Percentiles rank a stretch among this genome's conserved stretches.
These are phyloP conservation scores for Paracoccidioides brasiliensis DNA, from an alignment of 2,329 filamentous ascomycete species.

Conservation along the genomic window DNA sequence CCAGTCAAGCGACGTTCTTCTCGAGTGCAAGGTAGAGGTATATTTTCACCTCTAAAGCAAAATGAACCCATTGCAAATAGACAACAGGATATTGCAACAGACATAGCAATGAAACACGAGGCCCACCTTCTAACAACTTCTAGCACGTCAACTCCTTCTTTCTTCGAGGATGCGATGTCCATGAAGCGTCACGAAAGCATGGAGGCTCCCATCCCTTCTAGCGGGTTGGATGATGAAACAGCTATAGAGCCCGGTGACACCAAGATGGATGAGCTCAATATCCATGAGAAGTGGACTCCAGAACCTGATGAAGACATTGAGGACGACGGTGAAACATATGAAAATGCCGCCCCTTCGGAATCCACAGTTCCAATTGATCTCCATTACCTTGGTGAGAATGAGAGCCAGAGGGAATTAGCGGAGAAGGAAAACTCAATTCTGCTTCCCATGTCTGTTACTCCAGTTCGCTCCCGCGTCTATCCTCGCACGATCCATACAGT, in stretches of 20 bases:
- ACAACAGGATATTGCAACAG: background rate
- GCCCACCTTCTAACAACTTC: slow-evolving; percentile 1
- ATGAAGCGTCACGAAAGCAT: slow-evolving; percentile 26
- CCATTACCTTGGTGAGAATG: slow-evolving; percentile 14
- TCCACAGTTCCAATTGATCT: slow-evolving; percentile 13
- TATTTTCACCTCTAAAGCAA: slow-evolving; percentile 20
- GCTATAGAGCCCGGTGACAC: slow-evolving; percentile 16
- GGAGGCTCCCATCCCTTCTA: slow-evolving; percentile 21
- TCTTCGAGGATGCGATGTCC: slow-evolving; percentile 51
- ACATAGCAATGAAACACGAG: slow-evolving; percentile 1
- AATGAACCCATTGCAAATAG: background rate
- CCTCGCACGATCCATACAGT: slow-evolving; percentile 54
- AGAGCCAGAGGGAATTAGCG: slow-evolving; percentile 11
- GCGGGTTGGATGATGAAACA: slow-evolving; percentile 19
- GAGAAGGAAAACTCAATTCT: slow-evolving; percentile 11
- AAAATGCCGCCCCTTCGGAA: slow-evolving; percentile 37
- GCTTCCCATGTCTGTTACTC: slow-evolving; percentile 39
- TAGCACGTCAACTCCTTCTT: slow-evolving; percentile 31
- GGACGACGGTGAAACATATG: slow-evolving; percentile 43
- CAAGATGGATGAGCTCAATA: slow-evolving; percentile 1
- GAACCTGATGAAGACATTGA: slow-evolving; percentile 6
- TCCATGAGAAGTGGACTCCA: slow-evolving; percentile 8
- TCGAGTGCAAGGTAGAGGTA: slow-evolving; percentile 18
- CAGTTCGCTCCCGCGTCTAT: slow-evolving; percentile 36
- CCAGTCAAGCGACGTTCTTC: slow-evolving; percentile 30